Conservation (phyloP, 352 stramenopile genomes). For the Peronospora farinosa region DNA sequence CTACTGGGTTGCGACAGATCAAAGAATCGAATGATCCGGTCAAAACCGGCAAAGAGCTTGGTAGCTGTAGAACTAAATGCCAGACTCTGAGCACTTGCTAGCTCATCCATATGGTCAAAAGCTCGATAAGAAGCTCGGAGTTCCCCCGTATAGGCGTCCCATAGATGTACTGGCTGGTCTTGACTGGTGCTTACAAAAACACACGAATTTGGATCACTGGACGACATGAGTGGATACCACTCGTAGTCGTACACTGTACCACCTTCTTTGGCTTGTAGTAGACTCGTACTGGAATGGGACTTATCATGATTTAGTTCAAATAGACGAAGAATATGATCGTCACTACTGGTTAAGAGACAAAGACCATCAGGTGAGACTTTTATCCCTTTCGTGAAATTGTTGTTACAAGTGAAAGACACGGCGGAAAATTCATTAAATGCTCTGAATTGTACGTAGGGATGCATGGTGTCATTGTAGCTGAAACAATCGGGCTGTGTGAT, state of each 20-base stretch:
- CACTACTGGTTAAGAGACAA: conserved; percentile 81
- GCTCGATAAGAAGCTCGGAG: conserved; percentile 77
- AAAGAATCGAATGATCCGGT: conserved; percentile 80
- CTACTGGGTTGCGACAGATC: conserved; percentile 62
- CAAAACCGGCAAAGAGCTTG: conserved; percentile 83
- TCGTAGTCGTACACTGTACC: conserved; percentile 82
- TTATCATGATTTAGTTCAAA: conserved; percentile 49
- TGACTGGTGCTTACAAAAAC: conserved; percentile 83
- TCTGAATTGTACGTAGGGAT: conserved; percentile 19
- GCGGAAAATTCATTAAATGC: conserved; percentile 30
- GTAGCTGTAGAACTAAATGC: conserved; percentile 73
- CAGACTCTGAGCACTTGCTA: conserved; percentile 67
- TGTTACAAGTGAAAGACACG: conserved; percentile 15
- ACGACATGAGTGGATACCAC: conserved; percentile 88
- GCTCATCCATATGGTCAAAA: conserved; percentile 85
- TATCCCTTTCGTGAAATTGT: conserved; percentile 79
- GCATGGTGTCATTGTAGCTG: conserved; percentile 13
- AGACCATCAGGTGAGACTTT: conserved; percentile 72
- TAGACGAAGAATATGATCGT: conserved; percentile 74
- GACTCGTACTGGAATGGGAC: conserved; percentile 12
- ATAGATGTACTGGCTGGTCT: conserved; percentile 88
- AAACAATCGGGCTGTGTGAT: conserved; percentile 1
- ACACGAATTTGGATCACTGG: conserved; percentile 61
- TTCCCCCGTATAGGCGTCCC: conserved; percentile 84
- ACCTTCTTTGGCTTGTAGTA: conserved; percentile 63